Percentiles rank a stretch among this genome's conserved stretches.
phyloP scores from a whole-genome alignment of 805 yeast genomes.

The Candida orba region DNA sequence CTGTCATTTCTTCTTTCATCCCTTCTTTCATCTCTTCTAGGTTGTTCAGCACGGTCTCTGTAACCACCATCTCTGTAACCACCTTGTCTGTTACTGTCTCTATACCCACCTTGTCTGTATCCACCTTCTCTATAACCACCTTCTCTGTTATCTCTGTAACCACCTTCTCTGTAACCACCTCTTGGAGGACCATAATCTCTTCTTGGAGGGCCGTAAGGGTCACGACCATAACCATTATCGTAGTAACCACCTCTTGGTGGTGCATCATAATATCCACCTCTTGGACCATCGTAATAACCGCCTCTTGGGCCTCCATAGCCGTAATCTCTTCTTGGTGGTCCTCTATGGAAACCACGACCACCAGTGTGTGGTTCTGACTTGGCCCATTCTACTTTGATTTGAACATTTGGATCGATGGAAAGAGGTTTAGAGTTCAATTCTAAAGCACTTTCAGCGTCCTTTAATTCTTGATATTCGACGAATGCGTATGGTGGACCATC shows the following conservation, averaged over 20 bases:
- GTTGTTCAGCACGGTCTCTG: constrained; percentile 1
- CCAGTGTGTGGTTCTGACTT: constrained; percentile 43
- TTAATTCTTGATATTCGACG: constrained; percentile 47
- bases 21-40: constrained; percentile 11
- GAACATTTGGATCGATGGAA: constrained; percentile 32
- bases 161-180: constrained; percentile 16
- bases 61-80: background rate
- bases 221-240: constrained; percentile 11
- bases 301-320: constrained; percentile 11
- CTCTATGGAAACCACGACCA: constrained; percentile 12
- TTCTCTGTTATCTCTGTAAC: constrained; percentile 13
- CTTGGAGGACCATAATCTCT: constrained; percentile 11
- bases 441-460: constrained; percentile 49
- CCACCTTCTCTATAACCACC: constrained; percentile 11
- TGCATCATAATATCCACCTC: constrained; percentile 10
- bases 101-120: constrained; percentile 8
- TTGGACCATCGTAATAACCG: constrained; percentile 8
- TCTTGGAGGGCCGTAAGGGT: constrained; percentile 11
- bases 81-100: constrained; percentile 2
- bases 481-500: constrained; percentile 58
- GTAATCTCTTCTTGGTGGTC: constrained; percentile 6
- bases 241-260: constrained; percentile 12
- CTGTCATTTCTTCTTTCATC: constrained; percentile 1
- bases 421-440: constrained; percentile 38
- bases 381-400: constrained; percentile 48